phyloP scores from a whole-genome alignment of 345 rosid genomes.

The Turritis glabra region DNA sequence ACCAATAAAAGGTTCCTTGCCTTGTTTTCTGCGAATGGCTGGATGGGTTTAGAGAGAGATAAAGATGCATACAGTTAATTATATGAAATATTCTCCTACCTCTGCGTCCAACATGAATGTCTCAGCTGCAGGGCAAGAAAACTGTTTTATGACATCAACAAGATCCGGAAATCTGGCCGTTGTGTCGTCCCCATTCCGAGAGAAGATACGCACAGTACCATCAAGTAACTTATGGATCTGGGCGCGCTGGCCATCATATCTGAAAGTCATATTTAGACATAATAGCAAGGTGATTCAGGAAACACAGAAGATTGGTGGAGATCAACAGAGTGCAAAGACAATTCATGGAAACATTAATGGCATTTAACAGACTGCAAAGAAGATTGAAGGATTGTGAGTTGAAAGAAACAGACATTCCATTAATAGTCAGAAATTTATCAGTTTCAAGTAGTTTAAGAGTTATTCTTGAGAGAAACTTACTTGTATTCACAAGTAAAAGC shows the following conservation, averaged over 20 bases:
- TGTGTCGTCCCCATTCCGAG: conserved; percentile 91
- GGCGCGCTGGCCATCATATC: conserved; percentile 94
- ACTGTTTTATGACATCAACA: conserved; percentile 54
- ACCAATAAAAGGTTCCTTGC: not conserved
- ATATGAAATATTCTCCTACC: conserved; percentile 44
- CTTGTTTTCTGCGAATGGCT: not conserved
- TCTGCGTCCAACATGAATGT: conserved; percentile 88
- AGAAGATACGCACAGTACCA: conserved; percentile 67
- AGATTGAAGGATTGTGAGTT: not conserved
- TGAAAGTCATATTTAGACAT: conserved; percentile 35
- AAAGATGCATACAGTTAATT: not conserved
- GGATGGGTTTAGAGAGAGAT: not conserved
- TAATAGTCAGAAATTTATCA: not conserved
- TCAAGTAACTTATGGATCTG: conserved; percentile 72
- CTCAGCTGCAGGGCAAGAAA: conserved; percentile 52
- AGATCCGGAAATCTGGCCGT: conserved; percentile 81
- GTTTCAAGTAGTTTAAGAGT: not conserved
- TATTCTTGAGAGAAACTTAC: conserved; percentile 44
- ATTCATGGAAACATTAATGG: not conserved
- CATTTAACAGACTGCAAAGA: not conserved
- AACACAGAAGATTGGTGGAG: conserved; percentile 5
- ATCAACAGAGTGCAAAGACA: not conserved
- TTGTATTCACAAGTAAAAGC: conserved; percentile 89
- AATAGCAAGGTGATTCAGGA: conserved; percentile 7
- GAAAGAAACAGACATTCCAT: not conserved